These are phyloP conservation scores for Hevea brasiliensis DNA, from an alignment of 345 rosid species.

Conservation along the genomic window DNA sequence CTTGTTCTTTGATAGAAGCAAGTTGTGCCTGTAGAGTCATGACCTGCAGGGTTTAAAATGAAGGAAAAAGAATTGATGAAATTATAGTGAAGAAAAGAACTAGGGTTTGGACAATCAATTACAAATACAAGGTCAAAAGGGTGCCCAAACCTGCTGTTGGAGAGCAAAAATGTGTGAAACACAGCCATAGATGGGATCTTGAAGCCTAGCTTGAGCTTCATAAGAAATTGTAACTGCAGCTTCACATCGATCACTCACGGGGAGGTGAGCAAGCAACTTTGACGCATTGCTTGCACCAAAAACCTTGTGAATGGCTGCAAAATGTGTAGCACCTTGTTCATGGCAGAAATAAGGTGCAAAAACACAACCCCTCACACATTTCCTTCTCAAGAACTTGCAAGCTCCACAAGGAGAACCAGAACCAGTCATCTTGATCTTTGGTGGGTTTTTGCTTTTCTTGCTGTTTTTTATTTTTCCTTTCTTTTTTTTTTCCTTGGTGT, in stretches of 20 bases:
- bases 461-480: slow-evolving; percentile 11
- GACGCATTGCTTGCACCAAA: slow-evolving; percentile 98
- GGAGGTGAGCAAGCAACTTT: slow-evolving; percentile 77
- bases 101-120: neutral
- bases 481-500: slow-evolving; percentile 8
- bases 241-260: slow-evolving; percentile 69
- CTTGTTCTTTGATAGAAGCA: slow-evolving; percentile 78
- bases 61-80: neutral
- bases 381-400: slow-evolving; percentile 92
- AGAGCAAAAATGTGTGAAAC: slow-evolving; percentile 94
- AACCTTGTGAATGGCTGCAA: slow-evolving; percentile 91
- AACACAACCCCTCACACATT: slow-evolving; percentile 86
- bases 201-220: slow-evolving; percentile 97
- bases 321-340: slow-evolving; percentile 88
- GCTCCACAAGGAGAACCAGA: slow-evolving; percentile 97
- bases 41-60: slow-evolving; percentile 47
- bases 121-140: neutral
- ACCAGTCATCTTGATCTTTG: slow-evolving; percentile 41
- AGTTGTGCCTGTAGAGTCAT: slow-evolving; percentile 84
- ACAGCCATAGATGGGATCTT: slow-evolving; percentile 94
- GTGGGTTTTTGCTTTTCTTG: neutral
- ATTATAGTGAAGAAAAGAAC: too few species aligned
- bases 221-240: slow-evolving; percentile 91
- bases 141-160: slow-evolving; percentile 71
- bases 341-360: slow-evolving; percentile 96